Conservation (phyloP, 2,329 filamentous ascomycete genomes). For the Microdochium paspali region DNA sequence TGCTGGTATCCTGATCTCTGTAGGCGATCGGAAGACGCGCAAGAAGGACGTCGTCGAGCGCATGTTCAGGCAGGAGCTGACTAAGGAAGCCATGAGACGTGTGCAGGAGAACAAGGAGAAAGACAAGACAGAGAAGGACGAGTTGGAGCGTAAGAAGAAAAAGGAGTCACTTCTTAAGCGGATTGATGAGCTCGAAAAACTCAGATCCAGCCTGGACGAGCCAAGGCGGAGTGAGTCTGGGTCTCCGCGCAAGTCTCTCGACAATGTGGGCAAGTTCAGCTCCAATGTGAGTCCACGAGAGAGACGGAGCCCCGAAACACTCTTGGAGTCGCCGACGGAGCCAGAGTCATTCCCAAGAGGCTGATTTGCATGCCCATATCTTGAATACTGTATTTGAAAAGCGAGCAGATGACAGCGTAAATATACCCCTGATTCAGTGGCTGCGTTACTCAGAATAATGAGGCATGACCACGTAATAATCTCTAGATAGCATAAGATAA, state of each 20-base stretch:
- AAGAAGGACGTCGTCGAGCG: constrained; percentile 81
- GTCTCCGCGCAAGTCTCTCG: background rate
- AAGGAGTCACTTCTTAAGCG: background rate
- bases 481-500: no score
- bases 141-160: constrained; percentile 1
- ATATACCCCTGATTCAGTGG: no score
- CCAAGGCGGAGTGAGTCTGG: background rate
- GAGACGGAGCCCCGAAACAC: background rate
- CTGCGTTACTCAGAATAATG: no score
- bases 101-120: constrained; percentile 33
- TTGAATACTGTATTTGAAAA: no score
- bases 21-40: constrained; percentile 66
- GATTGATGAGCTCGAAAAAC: background rate
- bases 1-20: constrained; percentile 65
- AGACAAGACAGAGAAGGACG: constrained; percentile 13
- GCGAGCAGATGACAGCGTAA: no score
- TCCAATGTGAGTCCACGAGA: background rate
- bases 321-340: background rate
- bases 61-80: constrained; percentile 69
- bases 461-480: no score
- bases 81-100: constrained; percentile 43
- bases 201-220: background rate
- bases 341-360: background rate
- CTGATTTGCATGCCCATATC: background rate
- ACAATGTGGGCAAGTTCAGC: background rate